These are phyloP conservation scores for Talaromyces atroroseus DNA, from an alignment of 2,329 filamentous ascomycete species.

Conservation along the genomic window DNA sequence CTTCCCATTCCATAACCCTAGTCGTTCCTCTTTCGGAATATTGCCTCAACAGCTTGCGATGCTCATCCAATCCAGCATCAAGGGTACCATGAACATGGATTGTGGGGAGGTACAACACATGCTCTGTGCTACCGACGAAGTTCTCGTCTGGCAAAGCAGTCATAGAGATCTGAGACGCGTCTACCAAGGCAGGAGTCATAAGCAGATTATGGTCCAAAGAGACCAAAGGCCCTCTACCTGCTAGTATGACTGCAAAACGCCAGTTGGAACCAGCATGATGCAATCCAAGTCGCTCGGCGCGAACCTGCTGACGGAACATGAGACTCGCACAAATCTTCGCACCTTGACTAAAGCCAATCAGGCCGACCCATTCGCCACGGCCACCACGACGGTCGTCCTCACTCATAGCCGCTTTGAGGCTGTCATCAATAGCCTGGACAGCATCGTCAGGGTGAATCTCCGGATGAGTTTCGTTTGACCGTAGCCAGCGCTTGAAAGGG, in stretches of 20 bases:
- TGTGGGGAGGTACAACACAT: conserved; percentile 53
- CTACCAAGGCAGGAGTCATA: conserved; percentile 1
- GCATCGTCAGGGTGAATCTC: conserved; percentile 45
- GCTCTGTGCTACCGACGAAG: conserved; percentile 22
- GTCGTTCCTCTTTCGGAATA: conserved; percentile 55
- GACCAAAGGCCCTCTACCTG: conserved; percentile 57
- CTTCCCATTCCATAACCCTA: conserved; percentile 66
- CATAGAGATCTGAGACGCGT: neutral
- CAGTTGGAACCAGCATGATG: conserved; percentile 38
- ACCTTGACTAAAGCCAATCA: conserved; percentile 64
- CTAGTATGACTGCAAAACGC: conserved; percentile 58
- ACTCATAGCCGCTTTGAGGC: conserved; percentile 37
- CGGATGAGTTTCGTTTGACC: conserved; percentile 56
- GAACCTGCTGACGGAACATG: conserved; percentile 57
- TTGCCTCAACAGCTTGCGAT: conserved; percentile 50
- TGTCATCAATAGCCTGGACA: conserved; percentile 36
- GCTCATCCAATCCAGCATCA: conserved; percentile 57
- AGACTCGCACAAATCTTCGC: conserved; percentile 58
- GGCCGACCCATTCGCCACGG: conserved; percentile 54
- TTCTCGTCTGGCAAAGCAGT: conserved; percentile 1
- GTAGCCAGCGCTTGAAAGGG: conserved; percentile 61
- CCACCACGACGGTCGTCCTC: conserved; percentile 46
- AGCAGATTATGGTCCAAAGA: conserved; percentile 21
- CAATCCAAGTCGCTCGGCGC: conserved; percentile 17
- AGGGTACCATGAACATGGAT: conserved; percentile 62